A percentile compares a stretch with the other conserved stretches of the same genome.
phyloP scores from a whole-genome alignment of 192 early-diverging fungal genomes.

The Geranomyces michiganensis region DNA sequence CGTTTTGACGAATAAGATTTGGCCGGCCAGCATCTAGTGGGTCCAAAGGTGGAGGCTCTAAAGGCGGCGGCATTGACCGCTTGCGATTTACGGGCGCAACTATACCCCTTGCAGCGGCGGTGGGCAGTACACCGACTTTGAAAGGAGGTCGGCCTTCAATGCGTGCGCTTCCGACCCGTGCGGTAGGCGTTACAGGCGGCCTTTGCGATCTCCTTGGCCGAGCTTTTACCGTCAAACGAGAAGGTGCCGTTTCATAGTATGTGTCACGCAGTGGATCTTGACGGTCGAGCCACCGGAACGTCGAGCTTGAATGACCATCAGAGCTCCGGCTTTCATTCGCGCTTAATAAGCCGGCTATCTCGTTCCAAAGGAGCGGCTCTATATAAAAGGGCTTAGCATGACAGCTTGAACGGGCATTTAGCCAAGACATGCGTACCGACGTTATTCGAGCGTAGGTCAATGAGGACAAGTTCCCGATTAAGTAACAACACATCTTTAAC shows the following conservation, averaged over 20 bases:
- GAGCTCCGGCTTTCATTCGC: background rate
- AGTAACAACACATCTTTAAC: conserved; percentile 40
- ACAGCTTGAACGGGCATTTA: too few species aligned
- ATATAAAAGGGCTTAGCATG: too few species aligned
- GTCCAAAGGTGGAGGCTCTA: background rate
- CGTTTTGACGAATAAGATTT: conserved; percentile 16
- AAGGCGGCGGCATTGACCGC: background rate
- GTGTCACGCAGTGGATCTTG: conserved; percentile 24
- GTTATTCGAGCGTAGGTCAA: conserved; percentile 43
- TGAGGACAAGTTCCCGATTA: conserved; percentile 41
- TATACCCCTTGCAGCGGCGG: too few species aligned
- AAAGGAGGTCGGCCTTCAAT: background rate
- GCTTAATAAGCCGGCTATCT: too few species aligned
- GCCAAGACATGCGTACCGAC: conserved; percentile 7
- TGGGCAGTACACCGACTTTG: background rate
- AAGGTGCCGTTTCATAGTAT: background rate
- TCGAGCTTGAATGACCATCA: background rate
- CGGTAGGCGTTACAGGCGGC: too few species aligned
- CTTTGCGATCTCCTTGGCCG: background rate
- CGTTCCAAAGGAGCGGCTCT: too few species aligned
- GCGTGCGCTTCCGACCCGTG: too few species aligned
- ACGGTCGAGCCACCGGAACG: conserved; percentile 29
- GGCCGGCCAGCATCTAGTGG: background rate
- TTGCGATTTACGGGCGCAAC: too few species aligned
- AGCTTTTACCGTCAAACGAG: background rate